Conservation (phyloP, 2,329 filamentous ascomycete genomes). For the Teratosphaeria gauchensis region DNA sequence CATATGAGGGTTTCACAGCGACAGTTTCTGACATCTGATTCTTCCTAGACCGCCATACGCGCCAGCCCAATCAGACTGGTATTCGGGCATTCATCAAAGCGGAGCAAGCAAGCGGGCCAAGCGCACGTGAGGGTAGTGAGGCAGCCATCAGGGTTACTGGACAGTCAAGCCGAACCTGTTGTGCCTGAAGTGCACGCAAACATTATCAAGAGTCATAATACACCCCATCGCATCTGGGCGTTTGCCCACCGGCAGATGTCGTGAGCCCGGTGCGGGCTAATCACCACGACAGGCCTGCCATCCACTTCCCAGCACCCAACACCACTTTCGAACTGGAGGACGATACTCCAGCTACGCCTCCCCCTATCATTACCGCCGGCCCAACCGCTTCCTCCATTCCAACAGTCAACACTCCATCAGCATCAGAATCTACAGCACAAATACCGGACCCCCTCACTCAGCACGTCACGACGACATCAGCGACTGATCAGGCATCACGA, state of each 20-base stretch:
- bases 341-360: slow-evolving; percentile 12
- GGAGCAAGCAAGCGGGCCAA: not conserved
- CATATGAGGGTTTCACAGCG: not conserved
- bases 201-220: not conserved
- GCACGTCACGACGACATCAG: slow-evolving; percentile 3
- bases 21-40: not conserved
- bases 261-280: slow-evolving; percentile 3
- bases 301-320: slow-evolving; percentile 7
- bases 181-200: not conserved
- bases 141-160: not conserved
- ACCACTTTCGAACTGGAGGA: slow-evolving; percentile 23
- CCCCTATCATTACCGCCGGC: slow-evolving; percentile 24
- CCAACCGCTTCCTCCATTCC: slow-evolving; percentile 16
- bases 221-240: not conserved
- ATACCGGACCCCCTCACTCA: slow-evolving; percentile 6
- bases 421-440: slow-evolving; percentile 25
- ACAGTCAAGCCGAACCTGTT: not conserved
- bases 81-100: not conserved
- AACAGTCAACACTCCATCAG: slow-evolving; percentile 13
- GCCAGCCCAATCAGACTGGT: not conserved
- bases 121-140: not conserved
- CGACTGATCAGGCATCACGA: slow-evolving; percentile 12
- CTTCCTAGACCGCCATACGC: not conserved
- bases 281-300: slow-evolving; percentile 1
- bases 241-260: slow-evolving; percentile 5